Conservation (phyloP, 1,139 yeast species). For the Pichia sp. region DNA sequence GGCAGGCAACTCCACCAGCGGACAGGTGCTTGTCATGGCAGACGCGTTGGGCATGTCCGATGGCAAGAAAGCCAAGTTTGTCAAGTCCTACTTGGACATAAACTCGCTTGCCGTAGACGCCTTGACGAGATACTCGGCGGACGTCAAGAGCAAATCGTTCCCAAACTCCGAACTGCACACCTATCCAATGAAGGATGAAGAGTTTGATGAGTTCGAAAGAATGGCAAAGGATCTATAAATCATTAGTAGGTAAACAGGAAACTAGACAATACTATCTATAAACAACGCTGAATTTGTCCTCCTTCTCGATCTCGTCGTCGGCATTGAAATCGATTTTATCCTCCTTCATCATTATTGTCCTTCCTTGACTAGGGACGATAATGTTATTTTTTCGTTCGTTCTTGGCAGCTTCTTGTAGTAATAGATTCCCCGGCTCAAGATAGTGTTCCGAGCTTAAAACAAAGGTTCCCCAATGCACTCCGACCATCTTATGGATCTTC, state of each 20-base stretch:
- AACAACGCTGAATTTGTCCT: conserved; percentile 17
- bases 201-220: conserved; percentile 46
- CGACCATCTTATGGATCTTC: conserved; percentile 60
- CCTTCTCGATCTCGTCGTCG: conserved; percentile 17
- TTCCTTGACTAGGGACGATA: conserved; percentile 51
- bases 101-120: conserved; percentile 50
- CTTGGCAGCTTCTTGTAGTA: conserved; percentile 37
- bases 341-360: conserved; percentile 36
- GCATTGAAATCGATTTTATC: conserved; percentile 16
- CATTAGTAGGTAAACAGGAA: neutral
- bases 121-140: conserved; percentile 49
- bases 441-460: conserved; percentile 83
- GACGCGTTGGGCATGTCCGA: conserved; percentile 79
- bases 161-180: conserved; percentile 65
- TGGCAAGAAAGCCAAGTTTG: conserved; percentile 58
- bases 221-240: conserved; percentile 21
- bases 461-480: conserved; percentile 97
- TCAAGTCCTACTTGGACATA: conserved; percentile 60
- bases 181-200: conserved; percentile 66
- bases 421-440: conserved; percentile 65
- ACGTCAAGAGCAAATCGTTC: conserved; percentile 51
- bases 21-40: conserved; percentile 85
- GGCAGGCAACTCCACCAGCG: conserved; percentile 80
- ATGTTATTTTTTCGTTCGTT: conserved; percentile 36
- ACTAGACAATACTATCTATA: conserved; percentile 17